Percentiles rank a stretch among this genome's conserved stretches.
Evolutionary conservation across 2,329 filamentous ascomycete genomes (phyloP).

Genomic region (Colletotrichum cordylinicola): DNA sequence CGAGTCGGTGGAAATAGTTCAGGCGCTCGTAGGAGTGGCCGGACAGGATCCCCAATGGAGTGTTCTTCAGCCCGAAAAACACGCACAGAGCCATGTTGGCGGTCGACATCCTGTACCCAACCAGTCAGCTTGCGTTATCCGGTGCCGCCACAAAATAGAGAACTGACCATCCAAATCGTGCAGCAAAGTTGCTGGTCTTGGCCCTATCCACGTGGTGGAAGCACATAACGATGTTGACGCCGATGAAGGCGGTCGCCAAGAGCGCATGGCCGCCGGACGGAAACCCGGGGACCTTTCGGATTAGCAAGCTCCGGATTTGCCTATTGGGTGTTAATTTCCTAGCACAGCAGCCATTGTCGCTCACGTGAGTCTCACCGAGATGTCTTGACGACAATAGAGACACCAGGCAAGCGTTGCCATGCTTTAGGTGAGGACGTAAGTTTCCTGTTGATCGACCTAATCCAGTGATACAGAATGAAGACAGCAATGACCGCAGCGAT

Average conservation of each 20-base stretch:
- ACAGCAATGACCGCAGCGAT: neutral
- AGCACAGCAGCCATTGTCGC: neutral
- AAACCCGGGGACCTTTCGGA: neutral
- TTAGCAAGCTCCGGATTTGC: neutral
- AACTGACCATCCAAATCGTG: slow-evolving; percentile 28
- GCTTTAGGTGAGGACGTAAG: neutral
- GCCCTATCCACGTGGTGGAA: slow-evolving; percentile 38
- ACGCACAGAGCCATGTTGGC: slow-evolving; percentile 45
- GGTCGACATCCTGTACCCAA: slow-evolving; percentile 45
- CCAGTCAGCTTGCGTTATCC: neutral
- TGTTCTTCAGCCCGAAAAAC: slow-evolving; percentile 54
- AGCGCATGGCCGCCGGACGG: slow-evolving; percentile 31
- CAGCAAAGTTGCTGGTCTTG: slow-evolving; percentile 33
- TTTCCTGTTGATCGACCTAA: neutral
- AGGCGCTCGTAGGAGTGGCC: slow-evolving; percentile 50
- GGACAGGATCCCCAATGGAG: slow-evolving; percentile 44
- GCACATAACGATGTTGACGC: slow-evolving; percentile 36
- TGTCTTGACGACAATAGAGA: neutral
- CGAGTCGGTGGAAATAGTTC: slow-evolving; percentile 51
- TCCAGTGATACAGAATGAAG: neutral
- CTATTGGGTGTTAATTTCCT: neutral
- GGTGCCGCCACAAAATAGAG: rapidly evolving
- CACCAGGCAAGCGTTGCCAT: neutral
- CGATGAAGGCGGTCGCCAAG: slow-evolving; percentile 32
- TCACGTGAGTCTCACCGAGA: neutral